Evolutionary conservation across 2,329 filamentous ascomycete genomes (phyloP).

Genomic region (Microcera coccophila): DNA sequence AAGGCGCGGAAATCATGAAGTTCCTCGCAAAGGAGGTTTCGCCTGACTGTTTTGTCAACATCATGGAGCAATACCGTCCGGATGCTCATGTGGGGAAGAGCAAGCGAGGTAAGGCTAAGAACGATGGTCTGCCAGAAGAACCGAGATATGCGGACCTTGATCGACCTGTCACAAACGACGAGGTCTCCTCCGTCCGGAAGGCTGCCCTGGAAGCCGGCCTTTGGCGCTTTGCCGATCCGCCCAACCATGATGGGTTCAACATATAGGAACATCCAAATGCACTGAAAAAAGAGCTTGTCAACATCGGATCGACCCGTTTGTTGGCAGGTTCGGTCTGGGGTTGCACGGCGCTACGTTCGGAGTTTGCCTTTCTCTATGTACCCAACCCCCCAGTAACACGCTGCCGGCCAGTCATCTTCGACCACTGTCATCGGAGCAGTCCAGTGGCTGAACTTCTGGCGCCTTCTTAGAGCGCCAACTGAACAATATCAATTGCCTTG

Average conservation of each 20-base stretch:
- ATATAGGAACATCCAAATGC: conserved; percentile 31
- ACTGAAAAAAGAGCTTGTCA: neutral
- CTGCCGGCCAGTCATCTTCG: neutral
- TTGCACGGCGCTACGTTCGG: neutral
- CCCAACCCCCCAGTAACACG: too few relatives aligned
- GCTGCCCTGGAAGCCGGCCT: conserved; percentile 69
- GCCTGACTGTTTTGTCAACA: conserved; percentile 72
- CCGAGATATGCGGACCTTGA: conserved; percentile 75
- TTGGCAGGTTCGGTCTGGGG: neutral
- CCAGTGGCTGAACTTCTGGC: neutral
- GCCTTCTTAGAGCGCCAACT: conserved; percentile 1
- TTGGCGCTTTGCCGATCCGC: conserved; percentile 72
- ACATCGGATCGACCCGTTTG: too few relatives aligned
- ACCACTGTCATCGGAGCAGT: neutral
- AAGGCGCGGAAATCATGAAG: conserved; percentile 68
- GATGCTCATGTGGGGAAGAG: conserved; percentile 76
- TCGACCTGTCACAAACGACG: conserved; percentile 48
- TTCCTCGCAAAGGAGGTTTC: conserved; percentile 73
- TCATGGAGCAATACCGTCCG: conserved; percentile 86
- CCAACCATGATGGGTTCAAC: conserved; percentile 49
- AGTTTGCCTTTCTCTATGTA: neutral
- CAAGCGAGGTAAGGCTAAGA: conserved; percentile 31
- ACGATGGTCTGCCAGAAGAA: conserved; percentile 34
- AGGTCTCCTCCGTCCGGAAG: conserved; percentile 61
- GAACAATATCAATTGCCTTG: conserved; percentile 14